A percentile compares a stretch with the other conserved stretches of the same genome.
These are phyloP conservation scores for Mycosphaerelloides madeirae DNA, from an alignment of 2,329 filamentous ascomycete genomes.

Conservation along the genomic window DNA sequence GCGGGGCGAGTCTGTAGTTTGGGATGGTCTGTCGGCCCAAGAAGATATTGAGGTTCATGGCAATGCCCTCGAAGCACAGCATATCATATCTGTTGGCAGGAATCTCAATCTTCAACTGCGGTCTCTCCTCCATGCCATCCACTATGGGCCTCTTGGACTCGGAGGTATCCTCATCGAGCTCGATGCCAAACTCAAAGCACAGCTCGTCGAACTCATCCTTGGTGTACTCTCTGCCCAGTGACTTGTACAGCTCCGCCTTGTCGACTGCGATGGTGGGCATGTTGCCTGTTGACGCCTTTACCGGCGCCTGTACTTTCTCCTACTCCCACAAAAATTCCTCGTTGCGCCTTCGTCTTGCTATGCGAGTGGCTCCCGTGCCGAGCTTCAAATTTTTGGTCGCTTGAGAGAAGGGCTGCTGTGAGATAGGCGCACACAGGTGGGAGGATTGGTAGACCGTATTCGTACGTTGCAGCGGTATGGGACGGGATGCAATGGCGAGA, in stretches of 20 bases:
- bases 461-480: too few species aligned
- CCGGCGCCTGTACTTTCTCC: neutral
- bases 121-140: constrained; percentile 75
- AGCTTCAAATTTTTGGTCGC: too few species aligned
- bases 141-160: constrained; percentile 67
- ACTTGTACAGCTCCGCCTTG: constrained; percentile 92
- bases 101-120: constrained; percentile 96
- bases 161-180: constrained; percentile 92
- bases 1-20: constrained; percentile 70
- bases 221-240: constrained; percentile 84
- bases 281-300: constrained; percentile 33
- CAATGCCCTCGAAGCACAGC: constrained; percentile 95
- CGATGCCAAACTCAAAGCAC: constrained; percentile 98
- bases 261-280: constrained; percentile 98
- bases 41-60: constrained; percentile 94
- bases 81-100: constrained; percentile 89
- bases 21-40: constrained; percentile 69
- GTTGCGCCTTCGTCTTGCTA: too few species aligned
- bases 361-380: too few species aligned
- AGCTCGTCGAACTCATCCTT: constrained; percentile 94
- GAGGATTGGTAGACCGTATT: too few species aligned
- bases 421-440: too few species aligned
- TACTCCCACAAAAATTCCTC: too few species aligned
- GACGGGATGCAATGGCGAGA: too few species aligned
- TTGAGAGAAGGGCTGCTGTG: too few species aligned